Percentiles rank a stretch among this genome's conserved stretches.
Evolutionary conservation across 2,329 filamentous ascomycete species (phyloP).

Genomic region (Lecanicillium sp.): DNA sequence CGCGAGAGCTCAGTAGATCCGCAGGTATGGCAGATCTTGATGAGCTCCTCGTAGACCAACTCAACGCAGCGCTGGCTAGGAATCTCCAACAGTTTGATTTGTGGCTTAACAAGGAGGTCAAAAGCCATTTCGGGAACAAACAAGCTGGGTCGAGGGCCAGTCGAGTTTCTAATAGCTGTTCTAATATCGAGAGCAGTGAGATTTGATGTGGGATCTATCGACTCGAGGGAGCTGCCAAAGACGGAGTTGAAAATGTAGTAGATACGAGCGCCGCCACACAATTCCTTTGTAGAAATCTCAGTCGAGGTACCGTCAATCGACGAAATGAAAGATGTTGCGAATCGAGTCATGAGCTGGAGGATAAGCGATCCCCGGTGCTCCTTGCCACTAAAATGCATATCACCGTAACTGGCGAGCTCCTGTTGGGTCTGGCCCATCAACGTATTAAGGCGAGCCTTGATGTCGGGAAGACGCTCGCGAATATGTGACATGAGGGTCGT

Average conservation of each 20-base stretch:
- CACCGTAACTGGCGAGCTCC: conserved; percentile 93
- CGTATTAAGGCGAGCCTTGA: conserved; percentile 95
- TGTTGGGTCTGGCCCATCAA: conserved; percentile 99
- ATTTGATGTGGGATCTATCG: conserved; percentile 93
- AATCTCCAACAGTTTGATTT: conserved; percentile 93
- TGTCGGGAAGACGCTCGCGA: conserved; percentile 88
- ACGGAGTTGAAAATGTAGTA: conserved; percentile 99
- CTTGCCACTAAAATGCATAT: conserved; percentile 95
- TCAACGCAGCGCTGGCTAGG: conserved; percentile 96
- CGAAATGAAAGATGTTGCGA: conserved; percentile 94
- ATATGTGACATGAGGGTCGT: conserved; percentile 94
- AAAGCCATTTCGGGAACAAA: conserved; percentile 98
- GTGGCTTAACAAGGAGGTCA: conserved; percentile 92
- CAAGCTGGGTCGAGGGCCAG: conserved; percentile 85
- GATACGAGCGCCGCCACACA: conserved; percentile 88
- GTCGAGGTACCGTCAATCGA: conserved; percentile 98
- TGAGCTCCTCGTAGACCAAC: conserved; percentile 95
- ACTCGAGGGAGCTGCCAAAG: conserved; percentile 91
- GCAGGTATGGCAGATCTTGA: conserved; percentile 99
- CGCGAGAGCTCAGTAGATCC: conserved; percentile 88
- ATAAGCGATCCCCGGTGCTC: conserved; percentile 94
- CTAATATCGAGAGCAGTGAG: conserved; percentile 90
- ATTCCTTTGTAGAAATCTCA: conserved; percentile 96
- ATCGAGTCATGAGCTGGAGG: conserved; percentile 94
- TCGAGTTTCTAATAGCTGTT: conserved; percentile 96